Evolutionary conservation across 306 rosid genomes (phyloP), one percentile per base, ranked within the genome.

Genomic region (Quercus agrifolia): DNA sequence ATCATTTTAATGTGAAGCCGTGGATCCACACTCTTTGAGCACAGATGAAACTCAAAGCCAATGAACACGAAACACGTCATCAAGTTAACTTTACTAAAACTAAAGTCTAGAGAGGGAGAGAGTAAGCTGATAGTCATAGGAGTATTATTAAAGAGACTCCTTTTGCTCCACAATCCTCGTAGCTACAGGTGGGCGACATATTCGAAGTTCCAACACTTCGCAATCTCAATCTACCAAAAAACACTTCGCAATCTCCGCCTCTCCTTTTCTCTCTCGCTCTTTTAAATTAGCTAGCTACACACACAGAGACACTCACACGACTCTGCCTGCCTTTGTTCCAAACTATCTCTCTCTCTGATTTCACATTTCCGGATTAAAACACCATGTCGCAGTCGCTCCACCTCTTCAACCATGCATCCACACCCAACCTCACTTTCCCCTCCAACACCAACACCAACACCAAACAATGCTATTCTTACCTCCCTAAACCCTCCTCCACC

Each of bases 301-400:
- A 31, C 1, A 31, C 5, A 41, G 46, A 41, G 46, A 41, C 11
- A 41, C 46, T 41, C 52, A 49, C 17, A 49, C 54, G 15, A 13
- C 54, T 49, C 46, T 8, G 46, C 46, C 1, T 8, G 23, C 23
- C 23, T 23, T 23, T 23, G 23, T 23, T 23, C 23, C 23, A 23
- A 23, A 23, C 23, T 23, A 23, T 23, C 74, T 13, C 57, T 73
- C 79, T 19, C 44, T 38, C 0, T 38, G 44, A 7, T 38, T 38
- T 8, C 46, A 41, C 46, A 41, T 41, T 41, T 41, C 11, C 46
- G 46, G 46, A 41, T 41, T 38, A 38, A 38, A 38, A 38, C 67
- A 25, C 86, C 67, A 96, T 96, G 99, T 79, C 94, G 3, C 96
- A 86, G 49, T 90, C 93, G 56, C 86, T 90, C 68, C 93, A 91